Conservation (phyloP, 2,329 filamentous ascomycete genomes). For the Neoascochyta sp. region DNA sequence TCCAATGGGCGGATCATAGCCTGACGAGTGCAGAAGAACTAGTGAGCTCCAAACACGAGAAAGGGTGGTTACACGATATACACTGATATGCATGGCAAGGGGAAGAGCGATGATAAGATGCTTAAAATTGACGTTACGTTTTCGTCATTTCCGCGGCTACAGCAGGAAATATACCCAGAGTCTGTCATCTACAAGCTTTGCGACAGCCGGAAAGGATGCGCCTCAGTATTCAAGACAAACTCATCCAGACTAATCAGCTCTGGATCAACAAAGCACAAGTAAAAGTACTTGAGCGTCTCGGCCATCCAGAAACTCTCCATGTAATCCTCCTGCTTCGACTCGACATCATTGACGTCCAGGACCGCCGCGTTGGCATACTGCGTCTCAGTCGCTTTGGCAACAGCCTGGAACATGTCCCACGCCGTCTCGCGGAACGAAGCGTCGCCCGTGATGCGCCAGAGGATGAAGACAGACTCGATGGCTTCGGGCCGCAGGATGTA, state of each 20-base stretch:
- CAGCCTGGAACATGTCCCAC: conserved; percentile 47
- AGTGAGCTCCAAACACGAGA: no score
- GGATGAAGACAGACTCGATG: conserved; percentile 56
- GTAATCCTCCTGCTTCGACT: conserved; percentile 36
- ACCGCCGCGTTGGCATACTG: conserved; percentile 43
- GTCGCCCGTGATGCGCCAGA: conserved; percentile 57
- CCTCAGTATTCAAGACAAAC: conserved; percentile 49
- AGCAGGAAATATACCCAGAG: no score
- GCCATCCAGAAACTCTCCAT: conserved; percentile 51
- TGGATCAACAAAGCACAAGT: conserved; percentile 45
- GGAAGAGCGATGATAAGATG: no score
- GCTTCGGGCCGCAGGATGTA: conserved; percentile 53
- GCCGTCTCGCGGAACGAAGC: conserved; percentile 40
- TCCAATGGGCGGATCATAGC: no score
- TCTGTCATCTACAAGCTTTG: no score
- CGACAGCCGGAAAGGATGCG: conserved; percentile 42
- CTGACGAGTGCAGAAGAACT: no score
- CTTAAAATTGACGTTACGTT: no score
- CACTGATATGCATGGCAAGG: no score
- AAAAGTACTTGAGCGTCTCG: conserved; percentile 50
- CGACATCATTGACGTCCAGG: conserved; percentile 38
- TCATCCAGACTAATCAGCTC: conserved; percentile 44
- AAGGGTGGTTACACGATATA: no score
- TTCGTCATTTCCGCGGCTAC: no score
- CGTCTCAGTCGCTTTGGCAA: conserved; percentile 41